These are phyloP conservation scores for Chytridiales sp. DNA, from an alignment of 371 early-diverging fungal species.

Conservation along the genomic window DNA sequence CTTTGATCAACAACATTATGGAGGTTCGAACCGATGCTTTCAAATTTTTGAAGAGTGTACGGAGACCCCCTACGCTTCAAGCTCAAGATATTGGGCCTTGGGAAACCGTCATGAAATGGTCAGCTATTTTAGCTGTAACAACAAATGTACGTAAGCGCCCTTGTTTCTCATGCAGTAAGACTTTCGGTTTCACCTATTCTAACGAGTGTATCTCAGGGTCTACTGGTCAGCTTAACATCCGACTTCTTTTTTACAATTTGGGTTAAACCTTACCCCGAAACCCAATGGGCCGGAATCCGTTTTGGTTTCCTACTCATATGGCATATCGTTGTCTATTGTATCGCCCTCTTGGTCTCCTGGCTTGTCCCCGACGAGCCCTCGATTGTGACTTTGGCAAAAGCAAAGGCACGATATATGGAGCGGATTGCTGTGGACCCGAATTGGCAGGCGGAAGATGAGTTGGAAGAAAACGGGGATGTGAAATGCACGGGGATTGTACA, in stretches of 20 bases:
- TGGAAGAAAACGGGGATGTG: conserved; percentile 3
- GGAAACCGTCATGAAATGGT: conserved; percentile 6
- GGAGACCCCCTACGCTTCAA: conserved; percentile 41
- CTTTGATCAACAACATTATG: conserved; percentile 47
- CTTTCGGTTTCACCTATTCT: not conserved
- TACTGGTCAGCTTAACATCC: conserved; percentile 9
- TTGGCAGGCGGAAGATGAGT: conserved; percentile 11
- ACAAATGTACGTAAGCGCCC: conserved; percentile 6
- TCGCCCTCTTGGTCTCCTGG: conserved; percentile 10
- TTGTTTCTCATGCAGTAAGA: not conserved
- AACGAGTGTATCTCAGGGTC: conserved; percentile 1
- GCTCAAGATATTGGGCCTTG: conserved; percentile 47
- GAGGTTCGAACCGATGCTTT: conserved; percentile 40
- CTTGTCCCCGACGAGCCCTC: conserved; percentile 12
- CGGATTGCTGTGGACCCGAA: conserved; percentile 14
- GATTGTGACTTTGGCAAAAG: conserved; percentile 9
- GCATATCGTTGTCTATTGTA: conserved; percentile 8
- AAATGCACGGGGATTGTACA: too few species aligned
- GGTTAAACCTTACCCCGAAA: not conserved
- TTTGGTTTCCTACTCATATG: conserved; percentile 6
- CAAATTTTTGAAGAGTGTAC: conserved; percentile 10
- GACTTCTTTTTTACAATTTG: not conserved
- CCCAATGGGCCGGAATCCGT: conserved; percentile 3
- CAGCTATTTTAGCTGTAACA: conserved; percentile 9
- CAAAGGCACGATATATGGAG: conserved; percentile 13